Evolutionary conservation across 306 rosid species (phyloP).

Genomic region (Cucumis melo): DNA sequence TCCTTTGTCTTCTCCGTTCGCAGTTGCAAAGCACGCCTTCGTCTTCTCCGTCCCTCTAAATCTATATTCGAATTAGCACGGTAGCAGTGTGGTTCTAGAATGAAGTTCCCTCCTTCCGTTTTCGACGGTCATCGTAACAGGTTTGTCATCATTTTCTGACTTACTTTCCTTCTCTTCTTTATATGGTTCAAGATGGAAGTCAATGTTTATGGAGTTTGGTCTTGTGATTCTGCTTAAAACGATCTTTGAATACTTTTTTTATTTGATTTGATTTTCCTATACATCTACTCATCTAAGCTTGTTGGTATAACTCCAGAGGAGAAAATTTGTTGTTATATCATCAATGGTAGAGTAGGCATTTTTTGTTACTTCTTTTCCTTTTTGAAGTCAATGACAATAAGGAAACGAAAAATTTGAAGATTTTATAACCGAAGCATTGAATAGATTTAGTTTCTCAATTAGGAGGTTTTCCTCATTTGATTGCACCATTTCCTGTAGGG

Average conservation of each 20-base stretch:
- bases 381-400: background rate
- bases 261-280: slow-evolving; percentile 12
- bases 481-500: background rate
- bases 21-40: too few species aligned
- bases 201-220: slow-evolving; percentile 26
- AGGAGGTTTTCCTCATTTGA: background rate
- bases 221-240: slow-evolving; percentile 1
- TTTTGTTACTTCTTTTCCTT: background rate
- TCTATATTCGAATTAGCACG: too few species aligned
- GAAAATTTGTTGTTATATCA: slow-evolving; percentile 4
- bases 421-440: background rate
- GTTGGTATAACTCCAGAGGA: slow-evolving; percentile 13
- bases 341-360: slow-evolving; percentile 5
- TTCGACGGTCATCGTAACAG: too few species aligned
- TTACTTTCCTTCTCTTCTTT: slow-evolving; percentile 13
- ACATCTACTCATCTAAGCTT: slow-evolving; percentile 17
- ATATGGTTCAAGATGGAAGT: slow-evolving; percentile 25
- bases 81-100: too few species aligned
- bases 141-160: too few species aligned
- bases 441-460: slow-evolving; percentile 12
- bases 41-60: too few species aligned
- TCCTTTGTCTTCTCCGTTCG: too few species aligned
- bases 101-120: too few species aligned
- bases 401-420: background rate
- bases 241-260: background rate